Base-by-base conservation (phyloP, 352 stramenopile species). In the Aphanomyces invadans region DNA sequence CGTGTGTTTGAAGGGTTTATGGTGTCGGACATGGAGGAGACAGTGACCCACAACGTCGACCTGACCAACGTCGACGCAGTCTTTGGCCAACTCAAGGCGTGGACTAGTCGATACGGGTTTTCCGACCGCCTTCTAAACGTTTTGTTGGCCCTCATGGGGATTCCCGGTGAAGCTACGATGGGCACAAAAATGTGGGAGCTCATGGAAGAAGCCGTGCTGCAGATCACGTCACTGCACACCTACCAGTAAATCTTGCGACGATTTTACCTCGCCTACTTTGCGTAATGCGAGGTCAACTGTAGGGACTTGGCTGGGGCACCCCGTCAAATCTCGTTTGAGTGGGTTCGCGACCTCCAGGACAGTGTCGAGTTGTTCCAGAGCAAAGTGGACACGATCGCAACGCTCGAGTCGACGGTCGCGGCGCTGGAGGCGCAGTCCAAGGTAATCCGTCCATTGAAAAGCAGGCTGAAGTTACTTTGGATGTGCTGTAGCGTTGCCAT, bases 181-280 rank as follows among this genome's bases (percentile, higher is more conserved):
- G 59, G 59, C 44, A n/a, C 17, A 36, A 54, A 42, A 11, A 66
- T 66, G 59, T 66, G 59, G 59, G 48, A 66, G 32, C 44, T 59
- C n/a, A 15, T 26, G 12, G 59, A 66, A 46, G 36, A 52, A 15
- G 3, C 59, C 17, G 0, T 53, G 4, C 33, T 66, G 19, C 9
- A 54, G 12, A 57, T 66, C 36, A 66, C 59, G 31, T 62, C 53
- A 26, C 25, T 57, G 17, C 29, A 57, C 12, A 36, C 49, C 4
- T 57, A 33, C 49, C 32, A 57, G 49, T 62, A 46, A 28, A 4
- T n/a, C n/a, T n/a, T n/a, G n/a, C n/a, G n/a, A n/a, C 21, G 23
- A 17, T 10, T 57, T n/a, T 5, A 38, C 23, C 21, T 10, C n/a
- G 9, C 31, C 5, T 0, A 31, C 2, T 54, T 29, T 12, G 10